phyloP scores from a whole-genome alignment of 2,329 filamentous ascomycete genomes.

The Monosporascus cannonballus region DNA sequence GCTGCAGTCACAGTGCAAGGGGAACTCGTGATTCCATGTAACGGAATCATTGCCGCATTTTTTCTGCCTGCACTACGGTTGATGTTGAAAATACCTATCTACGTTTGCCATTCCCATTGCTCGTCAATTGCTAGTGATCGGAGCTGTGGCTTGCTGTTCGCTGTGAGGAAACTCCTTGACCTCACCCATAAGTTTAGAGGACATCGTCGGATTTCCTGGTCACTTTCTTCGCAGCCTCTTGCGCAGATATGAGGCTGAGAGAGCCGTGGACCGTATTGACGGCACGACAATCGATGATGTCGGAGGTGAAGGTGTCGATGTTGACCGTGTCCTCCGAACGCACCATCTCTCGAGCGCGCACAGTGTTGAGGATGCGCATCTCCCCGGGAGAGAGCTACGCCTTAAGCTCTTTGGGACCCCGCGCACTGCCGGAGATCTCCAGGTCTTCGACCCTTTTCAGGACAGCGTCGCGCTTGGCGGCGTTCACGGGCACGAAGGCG shows the following conservation, averaged over 20 bases:
- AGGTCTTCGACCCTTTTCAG: slow-evolving; percentile 7
- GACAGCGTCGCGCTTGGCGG: slow-evolving; percentile 5
- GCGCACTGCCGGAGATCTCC: not conserved
- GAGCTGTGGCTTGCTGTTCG: too few species aligned
- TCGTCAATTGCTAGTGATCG: too few species aligned
- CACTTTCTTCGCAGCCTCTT: too few species aligned
- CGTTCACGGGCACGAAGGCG: slow-evolving; percentile 3
- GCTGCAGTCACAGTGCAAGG: too few species aligned
- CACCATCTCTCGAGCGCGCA: slow-evolving; percentile 8
- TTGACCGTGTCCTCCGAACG: slow-evolving; percentile 5
- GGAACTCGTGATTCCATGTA: too few species aligned
- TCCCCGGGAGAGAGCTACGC: slow-evolving; percentile 5
- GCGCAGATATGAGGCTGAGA: slow-evolving; percentile 1
- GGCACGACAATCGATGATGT: slow-evolving; percentile 7
- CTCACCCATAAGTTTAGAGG: too few species aligned
- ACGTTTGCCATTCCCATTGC: too few species aligned
- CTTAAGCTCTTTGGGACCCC: slow-evolving; percentile 2
- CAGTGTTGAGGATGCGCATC: slow-evolving; percentile 5
- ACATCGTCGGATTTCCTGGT: too few species aligned
- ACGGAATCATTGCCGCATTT: too few species aligned
- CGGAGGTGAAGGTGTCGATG: slow-evolving; percentile 7
- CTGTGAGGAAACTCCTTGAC: too few species aligned
- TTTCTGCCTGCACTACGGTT: too few species aligned
- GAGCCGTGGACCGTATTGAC: slow-evolving; percentile 6
- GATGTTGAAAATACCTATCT: too few species aligned